Conservation (phyloP, 345 rosid species). For the Dimocarpus longan region DNA sequence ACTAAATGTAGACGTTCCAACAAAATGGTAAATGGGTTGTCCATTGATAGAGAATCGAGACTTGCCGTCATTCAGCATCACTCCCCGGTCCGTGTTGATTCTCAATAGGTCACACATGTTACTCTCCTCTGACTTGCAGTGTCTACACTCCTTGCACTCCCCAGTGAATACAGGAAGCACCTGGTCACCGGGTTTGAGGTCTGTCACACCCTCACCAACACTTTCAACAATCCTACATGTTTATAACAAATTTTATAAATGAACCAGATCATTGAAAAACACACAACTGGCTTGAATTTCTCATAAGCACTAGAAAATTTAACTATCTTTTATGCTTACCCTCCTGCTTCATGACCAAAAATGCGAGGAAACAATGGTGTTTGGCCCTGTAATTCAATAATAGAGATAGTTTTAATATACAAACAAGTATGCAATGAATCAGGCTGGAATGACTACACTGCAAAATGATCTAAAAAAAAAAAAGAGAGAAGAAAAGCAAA, state of each 20-base stretch:
- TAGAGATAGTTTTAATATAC: neutral
- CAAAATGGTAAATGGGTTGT: slow-evolving; percentile 40
- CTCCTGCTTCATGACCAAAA: slow-evolving; percentile 47
- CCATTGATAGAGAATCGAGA: slow-evolving; percentile 42
- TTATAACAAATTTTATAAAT: neutral
- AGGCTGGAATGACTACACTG: too few species aligned
- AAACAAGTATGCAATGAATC: neutral
- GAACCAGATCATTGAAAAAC: neutral
- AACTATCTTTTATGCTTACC: slow-evolving; percentile 23
- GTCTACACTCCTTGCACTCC: slow-evolving; percentile 37
- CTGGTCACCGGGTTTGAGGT: slow-evolving; percentile 34
- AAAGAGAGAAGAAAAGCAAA: too few species aligned
- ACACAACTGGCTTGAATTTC: neutral
- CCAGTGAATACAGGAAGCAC: slow-evolving; percentile 46
- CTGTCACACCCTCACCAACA: slow-evolving; percentile 38
- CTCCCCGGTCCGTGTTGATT: slow-evolving; percentile 40
- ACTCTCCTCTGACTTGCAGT: slow-evolving; percentile 38
- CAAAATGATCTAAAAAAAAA: too few species aligned
- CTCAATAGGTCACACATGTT: slow-evolving; percentile 40
- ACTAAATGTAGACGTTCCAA: slow-evolving; percentile 48
- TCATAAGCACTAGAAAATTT: neutral
- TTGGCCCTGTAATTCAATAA: slow-evolving; percentile 32
- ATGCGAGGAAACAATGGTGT: slow-evolving; percentile 47
- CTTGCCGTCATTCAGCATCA: slow-evolving; percentile 37
- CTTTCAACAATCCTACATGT: slow-evolving; percentile 35